Evolutionary conservation across 306 rosid species (phyloP).

Genomic region (Oxytropis ochrocephala): DNA sequence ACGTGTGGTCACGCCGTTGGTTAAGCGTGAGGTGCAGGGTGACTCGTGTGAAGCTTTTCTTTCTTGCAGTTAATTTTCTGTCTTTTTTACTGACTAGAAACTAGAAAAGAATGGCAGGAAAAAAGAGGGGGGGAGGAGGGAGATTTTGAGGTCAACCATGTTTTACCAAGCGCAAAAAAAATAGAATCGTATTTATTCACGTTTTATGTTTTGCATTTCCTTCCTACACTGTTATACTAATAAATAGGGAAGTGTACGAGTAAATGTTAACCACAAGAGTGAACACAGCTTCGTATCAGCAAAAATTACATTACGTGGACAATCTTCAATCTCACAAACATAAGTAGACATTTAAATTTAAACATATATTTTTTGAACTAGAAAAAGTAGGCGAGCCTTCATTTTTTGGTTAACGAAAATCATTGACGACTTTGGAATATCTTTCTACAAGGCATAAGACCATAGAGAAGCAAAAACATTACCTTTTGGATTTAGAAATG

Average conservation of each 20-base stretch:
- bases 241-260: no score
- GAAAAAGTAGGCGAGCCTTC: background rate
- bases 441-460: no score
- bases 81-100: background rate
- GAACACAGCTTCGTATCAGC: background rate
- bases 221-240: no score
- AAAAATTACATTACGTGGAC: background rate
- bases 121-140: background rate
- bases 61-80: background rate
- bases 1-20: slow-evolving; percentile 34
- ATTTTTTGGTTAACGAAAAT: no score
- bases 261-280: background rate
- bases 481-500: no score
- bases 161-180: background rate
- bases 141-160: background rate
- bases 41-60: background rate
- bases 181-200: background rate
- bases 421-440: no score
- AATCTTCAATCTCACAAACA: no score
- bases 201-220: background rate
- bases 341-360: no score
- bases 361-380: no score
- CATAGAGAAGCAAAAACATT: no score
- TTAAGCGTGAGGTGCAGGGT: background rate
- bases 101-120: background rate